These are phyloP conservation scores for Saccharomycopsis sp. DNA, from an alignment of 805 yeast species.

Conservation along the genomic window DNA sequence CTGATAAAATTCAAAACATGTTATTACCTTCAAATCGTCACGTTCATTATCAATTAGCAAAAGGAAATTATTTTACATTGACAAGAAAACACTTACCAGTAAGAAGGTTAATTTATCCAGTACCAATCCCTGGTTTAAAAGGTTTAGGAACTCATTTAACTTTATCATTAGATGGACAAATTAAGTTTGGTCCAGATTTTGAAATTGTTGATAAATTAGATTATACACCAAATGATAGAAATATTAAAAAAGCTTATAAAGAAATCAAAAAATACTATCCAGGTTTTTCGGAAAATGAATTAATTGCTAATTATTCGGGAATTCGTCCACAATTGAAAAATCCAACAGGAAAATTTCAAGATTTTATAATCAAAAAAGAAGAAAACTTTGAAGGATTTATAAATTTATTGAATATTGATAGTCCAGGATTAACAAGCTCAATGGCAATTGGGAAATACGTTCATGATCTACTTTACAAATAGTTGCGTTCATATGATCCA, in stretches of 20 bases:
- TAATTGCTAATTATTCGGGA: constrained; percentile 67
- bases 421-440: constrained; percentile 81
- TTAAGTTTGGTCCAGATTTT: constrained; percentile 81
- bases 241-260: constrained; percentile 42
- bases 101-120: constrained; percentile 61
- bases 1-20: constrained; percentile 62
- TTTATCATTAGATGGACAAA: constrained; percentile 66
- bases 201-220: constrained; percentile 57
- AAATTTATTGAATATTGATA: constrained; percentile 74
- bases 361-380: constrained; percentile 64
- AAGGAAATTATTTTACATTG: constrained; percentile 71
- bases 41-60: constrained; percentile 55
- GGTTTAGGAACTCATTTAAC: constrained; percentile 87
- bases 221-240: constrained; percentile 37
- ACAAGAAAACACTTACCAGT: constrained; percentile 36
- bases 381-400: constrained; percentile 68
- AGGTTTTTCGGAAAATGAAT: constrained; percentile 35
- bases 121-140: constrained; percentile 59
- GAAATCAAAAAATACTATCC: constrained; percentile 61
- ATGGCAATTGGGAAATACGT: constrained; percentile 80
- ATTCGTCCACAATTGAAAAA: constrained; percentile 69
- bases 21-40: constrained; percentile 55
- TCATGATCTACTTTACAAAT: background rate
- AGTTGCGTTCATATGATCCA: background rate
- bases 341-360: constrained; percentile 44